Base-by-base conservation (phyloP, 257 asterid genomes). In the Paraleonurus japonicus region DNA sequence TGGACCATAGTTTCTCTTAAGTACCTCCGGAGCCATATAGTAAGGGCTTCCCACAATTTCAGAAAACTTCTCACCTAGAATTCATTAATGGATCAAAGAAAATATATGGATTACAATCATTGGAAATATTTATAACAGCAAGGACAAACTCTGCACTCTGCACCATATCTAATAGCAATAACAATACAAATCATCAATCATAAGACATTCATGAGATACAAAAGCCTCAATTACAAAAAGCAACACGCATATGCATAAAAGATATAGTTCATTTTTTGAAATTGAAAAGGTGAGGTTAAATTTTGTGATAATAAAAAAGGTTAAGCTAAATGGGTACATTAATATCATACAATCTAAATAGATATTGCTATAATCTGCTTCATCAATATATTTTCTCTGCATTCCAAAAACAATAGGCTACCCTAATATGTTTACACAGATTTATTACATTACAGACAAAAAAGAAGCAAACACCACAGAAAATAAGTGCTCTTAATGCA, bases 41-140 rank as follows among this genome's bases (percentile, higher is more conserved):
- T 89, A 92, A 57, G 98, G 98, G 84, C 98, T 92, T 77, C 98
- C 98, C 78, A 92, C 98, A 71, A 92, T 92, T 83, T 92, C 98
- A 53, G 98, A 89, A 71, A 92, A 92, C 71, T 50, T 92, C 76
- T 89, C 96, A 85, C 98, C 98, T 92, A 72, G 30, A 84, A 73
- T 71, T 28, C 30, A 74, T 30, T 30, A 68, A 47, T 15, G 35
- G 59, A 28, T 27, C 65, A 62, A 61, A 67, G 23, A 70, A 37
- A 20, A 59, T 35, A 16, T 17, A 16, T 33, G 33, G 19, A 66
- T 59, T 19, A 65, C 26, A 70, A 55, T 33, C 61, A 33, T n/a
- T 16, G 23, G 65, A 65, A 51, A 62, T 59, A 51, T 57, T 26
- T 17, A 51, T 53, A 54, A 55, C 37, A 57, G 27, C 71, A 41